phyloP scores from a whole-genome alignment of 2,329 filamentous ascomycete species.

The Colletotrichum neosansevieriae region DNA sequence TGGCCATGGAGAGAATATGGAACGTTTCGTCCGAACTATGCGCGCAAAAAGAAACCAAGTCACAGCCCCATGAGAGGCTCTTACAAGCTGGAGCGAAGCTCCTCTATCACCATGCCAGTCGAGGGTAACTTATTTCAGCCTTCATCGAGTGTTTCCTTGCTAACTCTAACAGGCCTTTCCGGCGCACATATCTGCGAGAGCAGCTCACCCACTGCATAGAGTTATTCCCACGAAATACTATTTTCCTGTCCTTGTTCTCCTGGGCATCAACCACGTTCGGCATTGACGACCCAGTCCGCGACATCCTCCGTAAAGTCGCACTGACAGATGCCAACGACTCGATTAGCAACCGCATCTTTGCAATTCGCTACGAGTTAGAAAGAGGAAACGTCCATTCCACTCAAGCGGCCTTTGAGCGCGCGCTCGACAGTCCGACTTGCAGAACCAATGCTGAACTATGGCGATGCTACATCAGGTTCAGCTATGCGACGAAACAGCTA shows the following conservation, averaged over 20 bases:
- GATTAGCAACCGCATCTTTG: conserved; percentile 60
- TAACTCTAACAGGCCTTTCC: conserved; percentile 67
- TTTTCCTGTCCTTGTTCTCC: conserved; percentile 79
- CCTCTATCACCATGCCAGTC: conserved; percentile 73
- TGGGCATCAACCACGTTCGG: conserved; percentile 79
- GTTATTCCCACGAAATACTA: conserved; percentile 79
- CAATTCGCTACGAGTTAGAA: conserved; percentile 63
- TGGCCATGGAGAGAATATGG: conserved; percentile 58
- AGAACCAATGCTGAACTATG: conserved; percentile 59
- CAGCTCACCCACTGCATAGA: conserved; percentile 71
- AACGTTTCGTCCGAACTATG: conserved; percentile 58
- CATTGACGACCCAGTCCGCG: conserved; percentile 82
- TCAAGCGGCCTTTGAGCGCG: conserved; percentile 64
- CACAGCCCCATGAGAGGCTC: conserved; percentile 68
- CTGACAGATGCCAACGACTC: conserved; percentile 55
- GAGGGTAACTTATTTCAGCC: conserved; percentile 57
- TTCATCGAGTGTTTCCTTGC: conserved; percentile 1
- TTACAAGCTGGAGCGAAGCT: conserved; percentile 77
- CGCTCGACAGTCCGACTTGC: conserved; percentile 56
- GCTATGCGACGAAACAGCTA: conserved; percentile 52
- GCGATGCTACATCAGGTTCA: conserved; percentile 64
- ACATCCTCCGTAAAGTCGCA: conserved; percentile 68
- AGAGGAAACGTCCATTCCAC: conserved; percentile 63
- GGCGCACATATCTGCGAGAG: conserved; percentile 73
- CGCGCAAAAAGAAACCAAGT: conserved; percentile 49